Percentiles rank a stretch among this genome's conserved stretches.
Conservation (phyloP, 805 yeast species). For the Phaffomyces thermotolerans region DNA sequence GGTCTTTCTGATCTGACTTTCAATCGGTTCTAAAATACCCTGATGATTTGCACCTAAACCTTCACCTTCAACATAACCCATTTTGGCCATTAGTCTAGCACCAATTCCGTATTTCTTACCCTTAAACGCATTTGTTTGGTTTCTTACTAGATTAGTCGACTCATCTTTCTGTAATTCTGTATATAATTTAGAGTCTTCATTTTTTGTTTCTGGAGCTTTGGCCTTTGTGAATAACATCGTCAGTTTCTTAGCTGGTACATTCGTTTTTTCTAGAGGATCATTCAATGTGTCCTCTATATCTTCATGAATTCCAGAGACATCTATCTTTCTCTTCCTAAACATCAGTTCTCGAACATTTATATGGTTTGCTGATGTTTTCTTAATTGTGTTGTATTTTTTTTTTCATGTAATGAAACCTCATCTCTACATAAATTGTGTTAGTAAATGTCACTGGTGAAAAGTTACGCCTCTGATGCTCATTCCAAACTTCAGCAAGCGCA, state of each 20-base stretch:
- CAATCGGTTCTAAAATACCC: slow-evolving; percentile 80
- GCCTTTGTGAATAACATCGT: slow-evolving; percentile 1
- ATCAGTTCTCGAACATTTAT: not conserved
- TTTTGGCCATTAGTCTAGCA: slow-evolving; percentile 62
- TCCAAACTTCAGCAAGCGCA: slow-evolving; percentile 1
- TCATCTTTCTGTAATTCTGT: not conserved
- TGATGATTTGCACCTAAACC: slow-evolving; percentile 72
- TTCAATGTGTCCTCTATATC: slow-evolving; percentile 11
- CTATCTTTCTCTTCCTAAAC: slow-evolving; percentile 1
- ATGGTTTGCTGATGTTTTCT: not conserved
- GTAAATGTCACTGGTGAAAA: not conserved
- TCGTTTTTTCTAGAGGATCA: not conserved
- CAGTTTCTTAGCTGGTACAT: not conserved
- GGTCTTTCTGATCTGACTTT: slow-evolving; percentile 48
- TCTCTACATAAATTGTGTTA: too few relatives aligned
- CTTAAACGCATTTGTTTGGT: slow-evolving; percentile 10
- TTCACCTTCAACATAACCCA: slow-evolving; percentile 83
- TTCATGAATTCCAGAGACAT: not conserved
- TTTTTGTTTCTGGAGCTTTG: too few relatives aligned
- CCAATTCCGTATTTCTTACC: slow-evolving; percentile 69
- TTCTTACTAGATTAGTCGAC: not conserved
- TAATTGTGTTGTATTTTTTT: not conserved
- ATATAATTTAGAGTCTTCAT: not conserved
- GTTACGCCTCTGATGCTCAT: slow-evolving; percentile 2
- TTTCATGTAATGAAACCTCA: not conserved